Evolutionary conservation across 1,284 basidiomycete genomes (phyloP), one percentile per base, ranked within the genome.

Genomic region (Boletus semigastroideus): DNA sequence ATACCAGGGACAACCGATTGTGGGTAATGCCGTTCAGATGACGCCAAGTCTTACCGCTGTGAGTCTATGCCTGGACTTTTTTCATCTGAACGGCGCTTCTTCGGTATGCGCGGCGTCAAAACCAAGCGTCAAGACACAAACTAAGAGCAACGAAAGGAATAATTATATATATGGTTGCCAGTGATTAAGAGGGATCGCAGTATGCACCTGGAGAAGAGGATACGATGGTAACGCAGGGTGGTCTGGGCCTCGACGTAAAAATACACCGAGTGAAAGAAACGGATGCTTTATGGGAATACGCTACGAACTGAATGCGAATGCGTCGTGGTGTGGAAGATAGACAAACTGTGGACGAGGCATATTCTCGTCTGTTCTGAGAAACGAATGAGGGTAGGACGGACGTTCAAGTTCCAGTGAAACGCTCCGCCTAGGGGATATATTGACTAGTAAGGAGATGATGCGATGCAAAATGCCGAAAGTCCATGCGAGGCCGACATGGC

Each of bases 401-500:
- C 19, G 56, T 53, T 60, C 65, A 67, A 66, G 36, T 64, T 60
- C 64, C 64, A 64, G 59, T 57, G 63, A 66, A 64, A 14, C 56
- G 20, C 30, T 54, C 63, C 51, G 59, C 36, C 51, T 44, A 42
- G 47, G 37, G 11, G 14, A 42, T 41, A 53, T 58, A 56, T 48
- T 56, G 52, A 51, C 33, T 39, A 30, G 34, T 53, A 51, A 48
- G 22, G 27, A 31, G 16, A 50, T 49, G 51, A 68, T 69, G 62
- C 44, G 42, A 66, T 64, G 66, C 52, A 34, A 62, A 52, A 54
- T 66, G 60, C 54, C 37, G 33, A 44, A 48, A 52, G 64, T 66
- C 54, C 56, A 52, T 60, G 52, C 38, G 49, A 46, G 46, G 54
- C 48, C 25, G 46, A 55, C 42, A 49, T 45, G 52, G 45, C 46